These are phyloP conservation scores for Epichloe elymi DNA, from an alignment of 2,329 filamentous ascomycete species.

Conservation along the genomic window DNA sequence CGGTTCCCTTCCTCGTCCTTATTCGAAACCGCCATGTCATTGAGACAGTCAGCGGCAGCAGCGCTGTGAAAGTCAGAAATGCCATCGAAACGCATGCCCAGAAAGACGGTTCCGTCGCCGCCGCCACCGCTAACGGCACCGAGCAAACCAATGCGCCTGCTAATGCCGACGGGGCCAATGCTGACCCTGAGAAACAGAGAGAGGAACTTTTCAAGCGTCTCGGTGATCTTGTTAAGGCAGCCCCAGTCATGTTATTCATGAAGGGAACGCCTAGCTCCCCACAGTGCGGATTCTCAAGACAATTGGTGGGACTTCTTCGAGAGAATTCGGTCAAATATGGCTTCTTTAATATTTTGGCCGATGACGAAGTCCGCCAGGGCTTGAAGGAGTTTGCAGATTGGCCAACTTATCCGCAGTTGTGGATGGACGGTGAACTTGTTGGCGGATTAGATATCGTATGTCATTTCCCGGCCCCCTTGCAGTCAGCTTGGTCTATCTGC, in stretches of 20 bases:
- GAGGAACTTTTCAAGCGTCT: slow-evolving; percentile 77
- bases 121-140: slow-evolving; percentile 22
- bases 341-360: slow-evolving; percentile 97
- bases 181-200: slow-evolving; percentile 49
- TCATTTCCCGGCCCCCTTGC: slow-evolving; percentile 7
- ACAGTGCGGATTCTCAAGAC: slow-evolving; percentile 85
- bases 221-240: slow-evolving; percentile 78
- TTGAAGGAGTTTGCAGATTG: slow-evolving; percentile 97
- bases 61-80: slow-evolving; percentile 69
- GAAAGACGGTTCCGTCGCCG: slow-evolving; percentile 21
- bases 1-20: slow-evolving; percentile 84
- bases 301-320: slow-evolving; percentile 73
- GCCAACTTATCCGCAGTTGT: slow-evolving; percentile 95
- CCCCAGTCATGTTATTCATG: slow-evolving; percentile 98
- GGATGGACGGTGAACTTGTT: slow-evolving; percentile 79
- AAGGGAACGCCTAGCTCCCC: slow-evolving; percentile 83
- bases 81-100: slow-evolving; percentile 75
- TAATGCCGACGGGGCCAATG: slow-evolving; percentile 29
- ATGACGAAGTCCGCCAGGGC: slow-evolving; percentile 92
- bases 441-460: slow-evolving; percentile 92
- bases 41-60: slow-evolving; percentile 80
- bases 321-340: slow-evolving; percentile 91
- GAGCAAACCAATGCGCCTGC: slow-evolving; percentile 23
- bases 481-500: not conserved
- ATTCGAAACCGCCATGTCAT: slow-evolving; percentile 62